A percentile compares a stretch with the other conserved stretches of the same genome.
Evolutionary conservation across 306 rosid genomes (phyloP).

Genomic region (cucumber (Cucumis sativus)): DNA sequence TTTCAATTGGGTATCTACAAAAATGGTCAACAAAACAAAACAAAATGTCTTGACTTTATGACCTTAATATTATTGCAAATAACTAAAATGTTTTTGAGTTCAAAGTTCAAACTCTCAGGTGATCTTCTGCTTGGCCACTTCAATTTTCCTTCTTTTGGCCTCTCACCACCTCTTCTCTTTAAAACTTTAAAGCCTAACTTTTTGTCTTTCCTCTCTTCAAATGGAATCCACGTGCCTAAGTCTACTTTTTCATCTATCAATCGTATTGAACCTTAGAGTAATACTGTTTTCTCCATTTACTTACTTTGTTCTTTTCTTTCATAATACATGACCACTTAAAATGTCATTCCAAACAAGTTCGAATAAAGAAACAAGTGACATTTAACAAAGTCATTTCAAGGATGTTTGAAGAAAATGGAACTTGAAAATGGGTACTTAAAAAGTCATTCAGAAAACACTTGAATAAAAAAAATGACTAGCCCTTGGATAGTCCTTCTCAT

Average conservation of each 20-base stretch:
- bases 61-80: neutral
- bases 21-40: neutral
- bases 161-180: slow-evolving; percentile 13
- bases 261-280: neutral
- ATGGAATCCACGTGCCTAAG: slow-evolving; percentile 69
- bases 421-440: neutral
- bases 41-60: neutral
- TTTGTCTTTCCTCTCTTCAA: slow-evolving; percentile 26
- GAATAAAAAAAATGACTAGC: too few relatives aligned
- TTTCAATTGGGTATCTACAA: slow-evolving; percentile 3
- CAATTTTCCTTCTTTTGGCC: slow-evolving; percentile 15
- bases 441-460: too few relatives aligned
- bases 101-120: neutral
- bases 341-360: neutral
- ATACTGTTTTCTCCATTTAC: slow-evolving; percentile 4
- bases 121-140: neutral
- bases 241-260: slow-evolving; percentile 16
- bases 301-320: neutral
- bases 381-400: neutral
- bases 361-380: neutral
- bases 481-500: too few relatives aligned
- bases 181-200: slow-evolving; percentile 13
- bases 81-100: too few relatives aligned
- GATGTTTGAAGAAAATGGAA: neutral
- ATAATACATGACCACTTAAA: neutral